Evolutionary conservation across 2,329 filamentous ascomycete species (phyloP), one percentile per base, ranked within the genome.

Genomic region (Didymella pinodella): DNA sequence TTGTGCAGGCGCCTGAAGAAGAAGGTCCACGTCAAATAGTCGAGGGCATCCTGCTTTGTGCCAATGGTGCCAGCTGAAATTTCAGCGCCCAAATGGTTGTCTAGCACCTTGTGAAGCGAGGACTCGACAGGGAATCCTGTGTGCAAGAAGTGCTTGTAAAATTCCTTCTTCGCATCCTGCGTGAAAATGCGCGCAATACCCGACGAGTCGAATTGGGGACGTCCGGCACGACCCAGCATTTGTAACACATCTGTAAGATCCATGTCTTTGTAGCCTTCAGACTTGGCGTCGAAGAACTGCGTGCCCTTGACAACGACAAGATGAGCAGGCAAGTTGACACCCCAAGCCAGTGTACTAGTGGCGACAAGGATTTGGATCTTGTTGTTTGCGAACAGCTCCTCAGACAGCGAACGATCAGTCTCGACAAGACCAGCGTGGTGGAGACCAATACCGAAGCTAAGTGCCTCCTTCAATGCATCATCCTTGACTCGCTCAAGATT

Each of bases 1-100:
- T 99, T 99, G 82, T 99, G 95, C 38, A 99, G 81, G 11, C 95
- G 86, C 2, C 96, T 88, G 85, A 99, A 99, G 85, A 99, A 99
- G 82, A 99, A 99, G 0, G 96, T 99, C 95, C 96, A 99, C 0
- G 95, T 99, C 52, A 99, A 81, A 74, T 99, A 99, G 77, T 99
- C 96, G 4, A 99, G 85, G 0, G 95, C 95, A 78, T 99, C 95
- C 78, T 99, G 95, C 78, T 97, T 97, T 8, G 93, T 96, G 31
- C 90, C 83, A 49, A 99, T 91, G 0, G 95, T 99, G 66, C 92
- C 93, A 0, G 95, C 92, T 0, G 93, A 96, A 6, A 98, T 88
- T 79, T 99, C 95, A 59, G 95, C 95, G 62, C 93, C 90, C 75
- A 99, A 84, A 84, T 99, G 96, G 81, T 99, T 97, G 79, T 98